Conservation (phyloP, 805 yeast genomes). For the Wickerhamiella allomyrinae region DNA sequence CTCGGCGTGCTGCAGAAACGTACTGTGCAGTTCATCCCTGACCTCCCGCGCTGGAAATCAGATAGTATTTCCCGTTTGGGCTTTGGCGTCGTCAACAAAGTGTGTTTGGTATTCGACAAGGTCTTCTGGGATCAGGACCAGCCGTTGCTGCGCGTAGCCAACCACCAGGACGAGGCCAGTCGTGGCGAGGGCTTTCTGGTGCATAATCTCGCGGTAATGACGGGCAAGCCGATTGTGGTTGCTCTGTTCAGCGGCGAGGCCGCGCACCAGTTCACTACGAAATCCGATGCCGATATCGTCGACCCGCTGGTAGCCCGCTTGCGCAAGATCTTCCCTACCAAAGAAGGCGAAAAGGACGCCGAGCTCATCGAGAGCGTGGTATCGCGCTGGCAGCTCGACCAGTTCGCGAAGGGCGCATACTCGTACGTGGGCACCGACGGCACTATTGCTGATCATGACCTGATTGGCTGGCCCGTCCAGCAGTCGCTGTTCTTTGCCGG, state of each 20-base stretch:
- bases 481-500: slow-evolving; percentile 30
- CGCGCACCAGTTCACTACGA: slow-evolving; percentile 22
- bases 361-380: slow-evolving; percentile 29
- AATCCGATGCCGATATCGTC: slow-evolving; percentile 24
- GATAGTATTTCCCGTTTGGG: slow-evolving; percentile 29
- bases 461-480: slow-evolving; percentile 27
- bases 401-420: slow-evolving; percentile 70
- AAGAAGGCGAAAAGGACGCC: slow-evolving; percentile 10
- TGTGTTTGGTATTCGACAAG: slow-evolving; percentile 25
- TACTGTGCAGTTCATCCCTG: slow-evolving; percentile 28
- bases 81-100: slow-evolving; percentile 29
- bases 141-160: slow-evolving; percentile 23
- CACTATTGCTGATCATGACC: slow-evolving; percentile 30
- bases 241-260: slow-evolving; percentile 29
- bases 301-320: slow-evolving; percentile 23
- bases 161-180: slow-evolving; percentile 11
- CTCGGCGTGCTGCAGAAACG: slow-evolving; percentile 29
- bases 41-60: slow-evolving; percentile 28
- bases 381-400: slow-evolving; percentile 70
- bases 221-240: slow-evolving; percentile 27
- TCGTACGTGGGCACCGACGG: slow-evolving; percentile 31
- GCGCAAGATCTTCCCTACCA: slow-evolving; percentile 19
- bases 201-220: slow-evolving; percentile 25
- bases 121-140: slow-evolving; percentile 28
- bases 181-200: slow-evolving; percentile 29